Conservation (phyloP, 305 asterid species). For the Stenogyne calaminthoides region DNA sequence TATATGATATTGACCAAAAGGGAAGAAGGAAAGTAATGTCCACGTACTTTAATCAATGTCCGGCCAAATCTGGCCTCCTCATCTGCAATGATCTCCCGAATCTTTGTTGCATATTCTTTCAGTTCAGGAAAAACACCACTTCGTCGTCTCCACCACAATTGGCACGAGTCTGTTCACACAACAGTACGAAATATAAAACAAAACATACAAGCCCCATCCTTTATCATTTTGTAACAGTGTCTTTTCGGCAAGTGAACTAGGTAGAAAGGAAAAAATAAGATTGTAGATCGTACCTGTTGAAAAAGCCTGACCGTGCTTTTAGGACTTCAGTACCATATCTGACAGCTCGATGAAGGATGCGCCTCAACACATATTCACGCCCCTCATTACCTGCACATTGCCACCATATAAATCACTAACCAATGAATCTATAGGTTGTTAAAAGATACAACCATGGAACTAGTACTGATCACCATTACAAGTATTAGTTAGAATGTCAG, state of each 20-base stretch:
- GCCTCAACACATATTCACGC: constrained; percentile 91
- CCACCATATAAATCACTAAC: constrained; percentile 4
- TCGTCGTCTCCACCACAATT: constrained; percentile 81
- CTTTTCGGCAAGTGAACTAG: neutral
- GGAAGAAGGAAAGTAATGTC: too few relatives aligned
- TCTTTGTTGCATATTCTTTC: constrained; percentile 28
- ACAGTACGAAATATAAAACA: constrained; percentile 24
- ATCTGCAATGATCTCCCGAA: constrained; percentile 74
- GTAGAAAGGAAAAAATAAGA: constrained; percentile 1
- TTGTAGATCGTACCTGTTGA: constrained; percentile 58
- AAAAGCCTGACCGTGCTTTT: constrained; percentile 82
- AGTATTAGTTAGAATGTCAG: constrained; percentile 26
- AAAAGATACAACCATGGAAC: neutral
- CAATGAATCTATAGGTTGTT: neutral
- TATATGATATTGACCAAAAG: too few relatives aligned
- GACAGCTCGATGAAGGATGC: constrained; percentile 94
- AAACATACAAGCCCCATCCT: neutral
- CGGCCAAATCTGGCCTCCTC: constrained; percentile 96
- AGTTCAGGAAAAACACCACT: constrained; percentile 85
- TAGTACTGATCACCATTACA: neutral
- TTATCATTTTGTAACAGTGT: neutral
- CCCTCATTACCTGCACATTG: constrained; percentile 58
- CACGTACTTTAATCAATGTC: constrained; percentile 40
- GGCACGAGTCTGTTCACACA: constrained; percentile 68
- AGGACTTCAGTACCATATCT: constrained; percentile 96